phyloP scores from a whole-genome alignment of 305 asterid genomes.

The Fraxinus ornus region DNA sequence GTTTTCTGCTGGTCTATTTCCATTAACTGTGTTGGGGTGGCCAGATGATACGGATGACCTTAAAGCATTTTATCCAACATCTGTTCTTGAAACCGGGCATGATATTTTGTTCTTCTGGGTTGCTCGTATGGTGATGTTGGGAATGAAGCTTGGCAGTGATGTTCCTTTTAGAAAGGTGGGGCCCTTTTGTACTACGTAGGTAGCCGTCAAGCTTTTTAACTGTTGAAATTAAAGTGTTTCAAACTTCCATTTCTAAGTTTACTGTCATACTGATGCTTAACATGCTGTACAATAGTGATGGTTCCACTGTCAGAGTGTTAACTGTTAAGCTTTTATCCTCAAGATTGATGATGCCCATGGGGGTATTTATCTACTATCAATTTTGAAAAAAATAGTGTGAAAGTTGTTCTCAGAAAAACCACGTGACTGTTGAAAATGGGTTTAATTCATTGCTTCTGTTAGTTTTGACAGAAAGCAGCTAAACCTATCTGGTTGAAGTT shows the following conservation, averaged over 20 bases:
- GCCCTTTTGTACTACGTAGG: neutral
- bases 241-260: neutral
- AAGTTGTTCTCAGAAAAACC: neutral
- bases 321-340: neutral
- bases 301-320: neutral
- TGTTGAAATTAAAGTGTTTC: neutral
- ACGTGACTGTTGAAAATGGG: neutral
- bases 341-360: neutral
- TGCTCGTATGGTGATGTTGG: constrained; percentile 98
- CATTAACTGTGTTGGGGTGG: constrained; percentile 89
- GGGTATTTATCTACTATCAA: neutral
- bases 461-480: neutral
- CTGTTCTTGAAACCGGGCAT: constrained; percentile 96
- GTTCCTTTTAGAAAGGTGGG: constrained; percentile 84
- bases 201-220: neutral
- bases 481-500: neutral
- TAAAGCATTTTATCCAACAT: constrained; percentile 76
- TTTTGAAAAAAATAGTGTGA: neutral
- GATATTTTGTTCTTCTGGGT: constrained; percentile 97
- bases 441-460: neutral
- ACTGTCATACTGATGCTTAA: neutral
- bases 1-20: constrained; percentile 96
- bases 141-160: constrained; percentile 86
- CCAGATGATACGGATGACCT: constrained; percentile 80
- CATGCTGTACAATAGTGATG: neutral